These are phyloP conservation scores for Carex myosuroides DNA, from an alignment of 176 grass and related monocot species.

Conservation along the genomic window DNA sequence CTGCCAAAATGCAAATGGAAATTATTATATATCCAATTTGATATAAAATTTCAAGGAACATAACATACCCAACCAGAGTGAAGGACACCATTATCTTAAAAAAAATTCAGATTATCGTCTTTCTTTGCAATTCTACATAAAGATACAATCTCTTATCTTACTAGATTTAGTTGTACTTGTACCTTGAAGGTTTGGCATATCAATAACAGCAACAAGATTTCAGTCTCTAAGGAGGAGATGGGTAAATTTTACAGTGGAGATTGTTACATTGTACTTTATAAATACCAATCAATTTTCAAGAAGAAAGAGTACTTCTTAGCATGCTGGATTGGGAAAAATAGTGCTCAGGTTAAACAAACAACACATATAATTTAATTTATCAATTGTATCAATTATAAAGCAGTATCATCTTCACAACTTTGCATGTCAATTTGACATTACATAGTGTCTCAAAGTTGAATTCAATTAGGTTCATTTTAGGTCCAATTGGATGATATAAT, in stretches of 20 bases:
- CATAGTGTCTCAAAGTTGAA: not conserved
- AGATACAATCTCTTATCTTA: not conserved
- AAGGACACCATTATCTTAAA: not conserved
- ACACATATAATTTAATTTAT: not conserved
- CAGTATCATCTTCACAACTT: not conserved
- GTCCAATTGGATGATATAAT: conserved; percentile 7
- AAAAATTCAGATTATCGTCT: not conserved
- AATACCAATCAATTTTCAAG: conserved; percentile 79
- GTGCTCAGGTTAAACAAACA: conserved; percentile 31
- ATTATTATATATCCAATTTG: too few species aligned
- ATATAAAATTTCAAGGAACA: not conserved
- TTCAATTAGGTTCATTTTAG: not conserved
- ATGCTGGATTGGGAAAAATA: conserved; percentile 81
- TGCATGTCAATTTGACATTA: not conserved
- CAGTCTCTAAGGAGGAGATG: conserved; percentile 70
- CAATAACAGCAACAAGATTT: conserved; percentile 48
- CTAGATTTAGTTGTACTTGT: not conserved
- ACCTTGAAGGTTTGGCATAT: conserved; percentile 72
- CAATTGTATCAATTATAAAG: conserved; percentile 5
- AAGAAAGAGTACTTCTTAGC: conserved; percentile 88
- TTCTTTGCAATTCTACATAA: not conserved
- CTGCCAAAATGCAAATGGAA: too few species aligned
- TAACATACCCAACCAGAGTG: not conserved
- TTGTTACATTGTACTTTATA: conserved; percentile 89
- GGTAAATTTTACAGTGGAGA: conserved; percentile 90